Evolutionary conservation across 108 stramenopile genomes (phyloP), one percentile per base, ranked within the genome.

Genomic region (Skeletonema grethae): DNA sequence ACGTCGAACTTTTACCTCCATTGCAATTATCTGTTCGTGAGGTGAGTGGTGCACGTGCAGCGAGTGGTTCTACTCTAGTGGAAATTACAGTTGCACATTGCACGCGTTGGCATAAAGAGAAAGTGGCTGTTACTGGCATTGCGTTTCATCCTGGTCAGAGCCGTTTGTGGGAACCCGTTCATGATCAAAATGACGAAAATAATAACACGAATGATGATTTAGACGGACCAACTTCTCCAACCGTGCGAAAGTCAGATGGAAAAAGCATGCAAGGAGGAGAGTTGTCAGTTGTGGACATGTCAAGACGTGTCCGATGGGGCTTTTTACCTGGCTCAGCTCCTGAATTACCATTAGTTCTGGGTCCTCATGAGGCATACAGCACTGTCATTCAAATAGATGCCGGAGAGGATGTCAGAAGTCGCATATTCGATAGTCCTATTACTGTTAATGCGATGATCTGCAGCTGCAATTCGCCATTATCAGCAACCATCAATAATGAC

Each of bases 111-210:
- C 90, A 95, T 67, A 48, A 65, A 8, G 86, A 90, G 46, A 45
- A 78, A 28, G 89, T 92, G 9, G 84, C 85, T 0, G 83, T 95
- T 12, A 89, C 88, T 32, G 88, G 90, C 13, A 85, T 95, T 61
- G 85, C 89, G n/a, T 66, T 95, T 41, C 93, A 95, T 82, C 89
- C 93, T 5, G 89, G 88, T 34, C 90, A 90, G 76, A 90, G 90
- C 30, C 67, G 86, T 39, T 38, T 70, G 46, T 73, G 76, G 67
- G 59, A 57, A 24, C 56, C 56, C 7, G 36, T 34, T 38, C 11
- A 20, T 24, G 20, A 29, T 41, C 38, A 70, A 11, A 25, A 22
- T 4, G 57, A 32, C 28, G 61, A 43, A 16, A 31, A n/a, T 22
- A 4, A 4, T 7, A 11, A 34, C 2, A 53, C 66, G 24, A 41